Conservation (phyloP, 2,329 filamentous ascomycete species). For the Tolypocladium cylindrosporum region DNA sequence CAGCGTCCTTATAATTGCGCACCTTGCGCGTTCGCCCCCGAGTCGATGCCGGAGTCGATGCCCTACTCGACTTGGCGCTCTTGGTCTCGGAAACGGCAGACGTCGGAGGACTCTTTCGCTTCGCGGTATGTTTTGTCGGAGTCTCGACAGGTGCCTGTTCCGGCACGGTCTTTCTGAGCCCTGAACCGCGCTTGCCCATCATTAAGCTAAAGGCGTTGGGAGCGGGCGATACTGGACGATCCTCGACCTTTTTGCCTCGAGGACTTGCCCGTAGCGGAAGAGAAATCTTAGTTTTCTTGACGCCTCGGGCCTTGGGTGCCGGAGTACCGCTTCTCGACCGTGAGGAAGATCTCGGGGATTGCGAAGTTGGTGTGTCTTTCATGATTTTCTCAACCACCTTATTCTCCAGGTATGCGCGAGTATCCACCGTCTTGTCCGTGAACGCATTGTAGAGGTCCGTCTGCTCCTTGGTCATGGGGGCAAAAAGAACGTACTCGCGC, state of each 20-base stretch:
- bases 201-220: constrained; percentile 42
- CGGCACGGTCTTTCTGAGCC: constrained; percentile 15
- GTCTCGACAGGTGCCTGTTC: constrained; percentile 5
- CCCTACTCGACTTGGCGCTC: constrained; percentile 63
- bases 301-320: constrained; percentile 5
- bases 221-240: constrained; percentile 8
- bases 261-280: constrained; percentile 27
- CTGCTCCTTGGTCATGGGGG: constrained; percentile 83
- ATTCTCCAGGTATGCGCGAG: constrained; percentile 69
- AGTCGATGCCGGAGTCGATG: constrained; percentile 58
- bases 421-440: constrained; percentile 46
- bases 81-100: constrained; percentile 40
- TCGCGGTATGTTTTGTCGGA: constrained; percentile 13
- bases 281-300: constrained; percentile 12
- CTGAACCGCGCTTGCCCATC: constrained; percentile 34
- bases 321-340: constrained; percentile 22
- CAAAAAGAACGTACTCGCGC: constrained; percentile 90
- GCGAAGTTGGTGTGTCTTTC: constrained; percentile 16
- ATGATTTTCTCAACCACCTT: constrained; percentile 61
- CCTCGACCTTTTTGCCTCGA: constrained; percentile 16
- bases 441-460: constrained; percentile 74
- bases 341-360: constrained; percentile 23
- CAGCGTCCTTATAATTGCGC: constrained; percentile 38
- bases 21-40: constrained; percentile 41
- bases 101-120: constrained; percentile 21